Conservation (phyloP, 2,329 filamentous ascomycete species). For the Exophiala bonariae region DNA sequence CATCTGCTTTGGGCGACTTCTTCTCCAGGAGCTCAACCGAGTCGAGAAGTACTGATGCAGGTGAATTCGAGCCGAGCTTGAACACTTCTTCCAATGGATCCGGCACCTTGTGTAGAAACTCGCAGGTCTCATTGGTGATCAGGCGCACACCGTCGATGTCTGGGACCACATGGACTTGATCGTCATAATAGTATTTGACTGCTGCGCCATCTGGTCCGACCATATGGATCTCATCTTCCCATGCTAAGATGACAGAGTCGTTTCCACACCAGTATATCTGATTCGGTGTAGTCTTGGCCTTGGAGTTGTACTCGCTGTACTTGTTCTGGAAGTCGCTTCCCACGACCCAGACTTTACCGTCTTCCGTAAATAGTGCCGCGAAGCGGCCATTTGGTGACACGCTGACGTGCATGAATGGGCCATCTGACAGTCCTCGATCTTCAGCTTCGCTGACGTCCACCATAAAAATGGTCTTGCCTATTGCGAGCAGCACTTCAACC, state of each 20-base stretch:
- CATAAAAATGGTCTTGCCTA: constrained; percentile 79
- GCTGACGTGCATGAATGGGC: constrained; percentile 85
- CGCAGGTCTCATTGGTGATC: constrained; percentile 90
- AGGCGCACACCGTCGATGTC: constrained; percentile 88
- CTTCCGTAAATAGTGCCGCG: constrained; percentile 80
- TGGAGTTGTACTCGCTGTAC: constrained; percentile 86
- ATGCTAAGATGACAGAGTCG: constrained; percentile 87
- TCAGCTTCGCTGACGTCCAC: constrained; percentile 88
- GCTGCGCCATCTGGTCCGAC: constrained; percentile 81
- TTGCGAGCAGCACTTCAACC: constrained; percentile 86
- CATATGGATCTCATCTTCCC: constrained; percentile 96
- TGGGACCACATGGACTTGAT: constrained; percentile 81
- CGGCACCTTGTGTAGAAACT: constrained; percentile 94
- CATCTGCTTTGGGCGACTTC: constrained; percentile 94
- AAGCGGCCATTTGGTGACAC: constrained; percentile 90
- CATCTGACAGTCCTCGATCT: constrained; percentile 85
- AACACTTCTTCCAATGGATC: constrained; percentile 86
- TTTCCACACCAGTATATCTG: constrained; percentile 96
- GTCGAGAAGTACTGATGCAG: constrained; percentile 89
- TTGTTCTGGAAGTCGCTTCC: constrained; percentile 93
- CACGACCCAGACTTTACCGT: constrained; percentile 87
- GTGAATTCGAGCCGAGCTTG: constrained; percentile 79
- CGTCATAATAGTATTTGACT: constrained; percentile 80
- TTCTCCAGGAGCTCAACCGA: constrained; percentile 87
- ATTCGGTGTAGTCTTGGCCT: constrained; percentile 78